These are phyloP conservation scores for Phytophthora cactorum DNA, from an alignment of 352 stramenopile species.

Conservation along the genomic window DNA sequence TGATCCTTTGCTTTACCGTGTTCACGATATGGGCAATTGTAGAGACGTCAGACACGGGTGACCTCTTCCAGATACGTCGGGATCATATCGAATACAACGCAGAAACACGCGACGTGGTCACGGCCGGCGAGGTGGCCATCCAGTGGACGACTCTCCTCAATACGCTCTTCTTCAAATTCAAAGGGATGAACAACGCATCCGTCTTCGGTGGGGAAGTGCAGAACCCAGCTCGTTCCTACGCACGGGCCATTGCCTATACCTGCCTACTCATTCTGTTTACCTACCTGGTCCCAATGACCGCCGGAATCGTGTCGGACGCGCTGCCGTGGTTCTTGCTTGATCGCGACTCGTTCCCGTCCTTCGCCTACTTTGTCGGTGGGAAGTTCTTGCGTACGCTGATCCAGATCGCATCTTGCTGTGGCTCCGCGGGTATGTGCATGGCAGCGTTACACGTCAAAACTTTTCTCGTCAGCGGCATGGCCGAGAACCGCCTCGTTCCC, in stretches of 20 bases:
- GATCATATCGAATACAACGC: slow-evolving; percentile 28
- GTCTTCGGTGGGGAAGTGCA: slow-evolving; percentile 92
- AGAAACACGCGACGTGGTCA: slow-evolving; percentile 24
- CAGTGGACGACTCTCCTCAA: slow-evolving; percentile 91
- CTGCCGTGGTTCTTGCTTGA: slow-evolving; percentile 79
- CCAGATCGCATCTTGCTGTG: slow-evolving; percentile 75
- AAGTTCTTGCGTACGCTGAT: slow-evolving; percentile 84
- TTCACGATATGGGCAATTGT: slow-evolving; percentile 59
- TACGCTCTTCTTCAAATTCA: slow-evolving; percentile 97
- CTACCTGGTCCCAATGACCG: slow-evolving; percentile 92
- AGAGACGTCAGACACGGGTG: slow-evolving; percentile 33
- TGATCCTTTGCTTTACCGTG: slow-evolving; percentile 45
- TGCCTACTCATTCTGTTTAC: slow-evolving; percentile 80
- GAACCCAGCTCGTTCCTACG: slow-evolving; percentile 85
- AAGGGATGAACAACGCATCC: slow-evolving; percentile 92
- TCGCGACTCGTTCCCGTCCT: slow-evolving; percentile 86
- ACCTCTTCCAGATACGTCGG: slow-evolving; percentile 56
- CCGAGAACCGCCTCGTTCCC: slow-evolving; percentile 86
- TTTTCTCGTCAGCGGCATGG: slow-evolving; percentile 84
- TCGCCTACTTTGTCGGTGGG: slow-evolving; percentile 84
- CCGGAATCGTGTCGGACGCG: slow-evolving; percentile 64
- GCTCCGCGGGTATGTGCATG: slow-evolving; percentile 90
- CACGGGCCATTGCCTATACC: slow-evolving; percentile 82
- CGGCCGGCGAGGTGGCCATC: slow-evolving; percentile 48
- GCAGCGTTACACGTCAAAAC: slow-evolving; percentile 91